A percentile compares a stretch with the other conserved stretches of the same genome.
Evolutionary conservation across 768 basidiomycete genomes (phyloP).

Genomic region (Tremella fuciformis): DNA sequence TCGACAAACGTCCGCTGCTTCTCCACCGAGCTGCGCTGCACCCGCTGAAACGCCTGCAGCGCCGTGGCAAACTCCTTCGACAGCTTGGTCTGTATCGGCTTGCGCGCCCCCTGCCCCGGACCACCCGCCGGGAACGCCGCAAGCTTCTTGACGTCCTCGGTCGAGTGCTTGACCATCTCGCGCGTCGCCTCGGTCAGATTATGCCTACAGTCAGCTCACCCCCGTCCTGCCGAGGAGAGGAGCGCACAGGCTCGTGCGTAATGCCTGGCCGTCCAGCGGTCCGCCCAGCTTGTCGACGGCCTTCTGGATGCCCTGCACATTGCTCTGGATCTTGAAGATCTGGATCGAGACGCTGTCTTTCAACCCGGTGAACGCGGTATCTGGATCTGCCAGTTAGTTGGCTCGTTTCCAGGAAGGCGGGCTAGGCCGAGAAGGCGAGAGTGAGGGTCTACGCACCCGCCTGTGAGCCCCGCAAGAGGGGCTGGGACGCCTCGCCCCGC

Average conservation of each 20-base stretch:
- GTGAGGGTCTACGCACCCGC: slow-evolving; percentile 18
- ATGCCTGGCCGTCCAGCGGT: slow-evolving; percentile 67
- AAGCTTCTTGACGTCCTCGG: slow-evolving; percentile 87
- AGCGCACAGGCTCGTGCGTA: slow-evolving; percentile 81
- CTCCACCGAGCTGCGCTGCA: slow-evolving; percentile 85
- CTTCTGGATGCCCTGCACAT: slow-evolving; percentile 90
- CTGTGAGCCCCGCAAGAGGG: slow-evolving; percentile 31
- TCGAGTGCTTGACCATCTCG: slow-evolving; percentile 89
- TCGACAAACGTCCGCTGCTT: slow-evolving; percentile 84
- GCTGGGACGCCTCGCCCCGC: slow-evolving; percentile 42
- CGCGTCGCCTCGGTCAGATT: slow-evolving; percentile 92
- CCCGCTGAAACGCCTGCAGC: slow-evolving; percentile 83
- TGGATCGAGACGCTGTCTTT: slow-evolving; percentile 62
- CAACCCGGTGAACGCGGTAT: slow-evolving; percentile 69
- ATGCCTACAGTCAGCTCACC: slow-evolving; percentile 59
- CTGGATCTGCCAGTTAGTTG: slow-evolving; percentile 53
- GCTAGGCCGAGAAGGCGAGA: slow-evolving; percentile 2
- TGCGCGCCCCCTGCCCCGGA: slow-evolving; percentile 35
- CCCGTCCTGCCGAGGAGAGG: background rate
- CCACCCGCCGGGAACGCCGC: slow-evolving; percentile 59
- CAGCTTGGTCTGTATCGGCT: slow-evolving; percentile 72
- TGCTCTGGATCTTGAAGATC: slow-evolving; percentile 98
- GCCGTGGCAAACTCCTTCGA: slow-evolving; percentile 89
- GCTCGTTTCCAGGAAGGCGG: background rate
- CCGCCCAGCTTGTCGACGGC: slow-evolving; percentile 96